phyloP scores from a whole-genome alignment of 352 stramenopile genomes.

The Phytophthora boehmeriae region DNA sequence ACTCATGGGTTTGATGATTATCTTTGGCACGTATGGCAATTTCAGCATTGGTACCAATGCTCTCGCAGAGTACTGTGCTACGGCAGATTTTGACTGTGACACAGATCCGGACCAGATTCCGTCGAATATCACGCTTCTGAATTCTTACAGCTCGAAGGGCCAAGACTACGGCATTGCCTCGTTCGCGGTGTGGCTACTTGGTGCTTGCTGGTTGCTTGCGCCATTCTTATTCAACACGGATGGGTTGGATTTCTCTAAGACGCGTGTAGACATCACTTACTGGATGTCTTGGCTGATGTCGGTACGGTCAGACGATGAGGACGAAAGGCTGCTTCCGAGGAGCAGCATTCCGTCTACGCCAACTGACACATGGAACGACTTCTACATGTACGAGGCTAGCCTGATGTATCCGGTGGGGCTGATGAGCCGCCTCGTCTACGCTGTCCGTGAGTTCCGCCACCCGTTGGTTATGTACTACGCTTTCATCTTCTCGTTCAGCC shows the following conservation, averaged over 20 bases:
- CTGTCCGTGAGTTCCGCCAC: constrained; percentile 76
- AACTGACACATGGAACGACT: constrained; percentile 76
- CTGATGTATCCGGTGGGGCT: constrained; percentile 69
- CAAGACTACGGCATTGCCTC: constrained; percentile 89
- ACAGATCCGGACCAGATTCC: constrained; percentile 55
- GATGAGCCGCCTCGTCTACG: constrained; percentile 70
- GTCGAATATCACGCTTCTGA: constrained; percentile 71
- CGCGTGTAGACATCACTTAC: constrained; percentile 79
- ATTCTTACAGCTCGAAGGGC: constrained; percentile 83
- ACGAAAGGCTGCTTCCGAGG: constrained; percentile 48
- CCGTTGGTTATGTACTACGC: constrained; percentile 86
- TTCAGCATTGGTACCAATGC: constrained; percentile 74
- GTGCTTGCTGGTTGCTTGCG: constrained; percentile 76
- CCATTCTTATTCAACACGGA: constrained; percentile 91
- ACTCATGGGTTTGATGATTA: constrained; percentile 79
- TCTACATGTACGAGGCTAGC: constrained; percentile 79
- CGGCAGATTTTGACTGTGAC: constrained; percentile 58
- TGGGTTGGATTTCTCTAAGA: constrained; percentile 88
- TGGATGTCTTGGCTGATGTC: constrained; percentile 87
- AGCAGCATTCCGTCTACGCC: constrained; percentile 20
- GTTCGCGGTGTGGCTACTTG: constrained; percentile 88
- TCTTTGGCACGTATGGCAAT: constrained; percentile 82
- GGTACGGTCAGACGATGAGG: constrained; percentile 47
- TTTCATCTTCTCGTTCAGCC: constrained; percentile 74
- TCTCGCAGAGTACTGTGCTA: constrained; percentile 60